Conservation (phyloP, 768 basidiomycete species). For the Auriculariales sp. region DNA sequence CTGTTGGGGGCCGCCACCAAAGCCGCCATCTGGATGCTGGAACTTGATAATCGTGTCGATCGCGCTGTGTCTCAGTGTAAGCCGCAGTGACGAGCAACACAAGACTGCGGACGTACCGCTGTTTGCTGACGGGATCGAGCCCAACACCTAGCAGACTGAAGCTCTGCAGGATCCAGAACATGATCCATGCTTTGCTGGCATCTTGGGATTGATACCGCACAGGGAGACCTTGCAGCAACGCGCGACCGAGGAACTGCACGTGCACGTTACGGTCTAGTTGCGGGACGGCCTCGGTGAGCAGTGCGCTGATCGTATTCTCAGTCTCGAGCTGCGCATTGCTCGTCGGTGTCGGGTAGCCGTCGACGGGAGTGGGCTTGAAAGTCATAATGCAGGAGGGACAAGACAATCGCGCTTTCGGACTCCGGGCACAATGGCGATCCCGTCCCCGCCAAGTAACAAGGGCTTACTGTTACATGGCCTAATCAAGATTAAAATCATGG, state of each 20-base stretch:
- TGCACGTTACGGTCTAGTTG: conserved; percentile 49
- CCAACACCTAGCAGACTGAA: conserved; percentile 67
- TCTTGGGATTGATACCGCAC: conserved; percentile 70
- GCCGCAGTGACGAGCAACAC: conserved; percentile 2
- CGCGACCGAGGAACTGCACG: conserved; percentile 58
- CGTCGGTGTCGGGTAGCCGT: conserved; percentile 49
- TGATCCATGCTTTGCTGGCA: conserved; percentile 87
- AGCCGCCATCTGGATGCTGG: conserved; percentile 82
- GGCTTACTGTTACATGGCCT: too few relatives aligned
- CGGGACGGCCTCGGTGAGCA: conserved; percentile 17
- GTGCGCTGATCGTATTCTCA: conserved; percentile 44
- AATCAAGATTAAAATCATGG: neutral
- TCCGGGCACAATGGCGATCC: neutral
- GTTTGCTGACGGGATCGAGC: conserved; percentile 63
- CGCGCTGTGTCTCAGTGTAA: conserved; percentile 28
- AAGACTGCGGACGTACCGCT: conserved; percentile 34
- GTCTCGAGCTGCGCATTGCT: conserved; percentile 49
- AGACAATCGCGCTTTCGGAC: conserved; percentile 1
- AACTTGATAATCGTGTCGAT: conserved; percentile 68
- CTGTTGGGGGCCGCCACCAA: conserved; percentile 85
- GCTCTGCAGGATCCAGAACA: conserved; percentile 85
- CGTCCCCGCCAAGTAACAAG: too few relatives aligned
- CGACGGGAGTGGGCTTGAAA: conserved; percentile 27
- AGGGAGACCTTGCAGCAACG: conserved; percentile 69
- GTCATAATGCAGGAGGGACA: neutral